Evolutionary conservation across 306 rosid species (phyloP).

Genomic region (Oxytropis ochrocephala): DNA sequence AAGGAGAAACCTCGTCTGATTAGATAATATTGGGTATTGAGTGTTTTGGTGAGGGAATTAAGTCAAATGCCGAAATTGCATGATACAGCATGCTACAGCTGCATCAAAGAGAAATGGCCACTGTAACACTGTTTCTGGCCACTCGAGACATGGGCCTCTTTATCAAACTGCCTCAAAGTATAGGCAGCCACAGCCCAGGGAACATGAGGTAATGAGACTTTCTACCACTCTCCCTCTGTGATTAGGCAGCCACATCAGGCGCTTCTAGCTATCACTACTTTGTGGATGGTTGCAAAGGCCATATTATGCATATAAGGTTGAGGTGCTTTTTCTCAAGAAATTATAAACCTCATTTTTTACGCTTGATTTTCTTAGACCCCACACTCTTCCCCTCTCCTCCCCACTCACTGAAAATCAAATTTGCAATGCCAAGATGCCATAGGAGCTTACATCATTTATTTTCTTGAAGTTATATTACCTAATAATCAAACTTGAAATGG

Average conservation of each 20-base stretch:
- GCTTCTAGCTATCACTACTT: too few species aligned
- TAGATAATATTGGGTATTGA: not conserved
- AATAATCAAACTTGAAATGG: not conserved
- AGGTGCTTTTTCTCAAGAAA: not conserved
- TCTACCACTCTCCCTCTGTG: too few species aligned
- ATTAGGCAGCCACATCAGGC: too few species aligned
- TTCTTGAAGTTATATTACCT: not conserved
- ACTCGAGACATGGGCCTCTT: not conserved
- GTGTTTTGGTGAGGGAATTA: not conserved
- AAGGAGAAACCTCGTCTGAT: not conserved
- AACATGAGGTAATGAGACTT: not conserved
- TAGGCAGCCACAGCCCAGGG: not conserved
- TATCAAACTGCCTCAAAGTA: not conserved
- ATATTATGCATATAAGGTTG: not conserved
- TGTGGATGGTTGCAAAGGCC: too few species aligned
- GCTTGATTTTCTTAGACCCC: not conserved
- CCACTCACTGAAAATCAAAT: not conserved
- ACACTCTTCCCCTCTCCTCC: not conserved
- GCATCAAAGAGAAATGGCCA: not conserved
- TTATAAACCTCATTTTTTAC: not conserved
- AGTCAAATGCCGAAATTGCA: not conserved
- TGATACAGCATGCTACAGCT: not conserved
- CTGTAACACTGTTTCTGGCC: not conserved
- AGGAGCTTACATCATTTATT: not conserved
- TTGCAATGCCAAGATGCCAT: constrained; percentile 2